These are phyloP conservation scores for Nematocida ausubeli DNA, from an alignment of 371 early-diverging fungal genomes.

Conservation along the genomic window DNA sequence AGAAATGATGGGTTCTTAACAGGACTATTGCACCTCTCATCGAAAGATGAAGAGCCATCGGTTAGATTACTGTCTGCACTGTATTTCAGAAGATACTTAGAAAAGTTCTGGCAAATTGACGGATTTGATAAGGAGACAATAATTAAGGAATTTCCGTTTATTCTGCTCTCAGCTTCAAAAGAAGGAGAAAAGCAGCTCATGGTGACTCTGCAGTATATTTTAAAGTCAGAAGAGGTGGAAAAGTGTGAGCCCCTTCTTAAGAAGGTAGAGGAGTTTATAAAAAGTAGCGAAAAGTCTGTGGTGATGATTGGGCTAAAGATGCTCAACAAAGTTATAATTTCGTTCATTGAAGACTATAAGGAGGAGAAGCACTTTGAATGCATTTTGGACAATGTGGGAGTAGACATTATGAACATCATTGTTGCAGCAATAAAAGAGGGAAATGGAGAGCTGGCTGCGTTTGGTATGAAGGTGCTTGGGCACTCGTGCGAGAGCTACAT, in stretches of 20 bases:
- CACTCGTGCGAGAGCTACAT: conserved; percentile 61
- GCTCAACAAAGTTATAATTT: conserved; percentile 27
- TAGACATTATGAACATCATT: conserved; percentile 37
- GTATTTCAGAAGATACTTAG: conserved; percentile 51
- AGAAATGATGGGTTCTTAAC: conserved; percentile 25
- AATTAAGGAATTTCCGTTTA: conserved; percentile 22
- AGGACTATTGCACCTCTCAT: conserved; percentile 10
- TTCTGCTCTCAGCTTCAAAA: conserved; percentile 15
- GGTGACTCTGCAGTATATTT: conserved; percentile 33
- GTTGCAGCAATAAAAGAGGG: conserved; percentile 6
- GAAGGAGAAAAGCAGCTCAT: conserved; percentile 42
- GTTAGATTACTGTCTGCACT: conserved; percentile 37
- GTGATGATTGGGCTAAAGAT: conserved; percentile 37
- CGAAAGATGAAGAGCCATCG: conserved; percentile 6
- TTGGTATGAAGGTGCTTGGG: conserved; percentile 58
- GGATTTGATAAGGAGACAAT: conserved; percentile 31
- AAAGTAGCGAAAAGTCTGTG: not conserved
- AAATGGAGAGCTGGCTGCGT: conserved; percentile 50
- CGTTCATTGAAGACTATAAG: conserved; percentile 52
- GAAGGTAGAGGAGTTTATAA: conserved; percentile 7
- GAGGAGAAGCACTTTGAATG: conserved; percentile 49
- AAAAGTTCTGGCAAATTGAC: conserved; percentile 33
- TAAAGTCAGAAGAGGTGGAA: conserved; percentile 30
- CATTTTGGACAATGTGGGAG: conserved; percentile 56
- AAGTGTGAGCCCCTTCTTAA: conserved; percentile 23